Conservation (phyloP, 108 stramenopile genomes). For the Skeletonema tropicum region DNA sequence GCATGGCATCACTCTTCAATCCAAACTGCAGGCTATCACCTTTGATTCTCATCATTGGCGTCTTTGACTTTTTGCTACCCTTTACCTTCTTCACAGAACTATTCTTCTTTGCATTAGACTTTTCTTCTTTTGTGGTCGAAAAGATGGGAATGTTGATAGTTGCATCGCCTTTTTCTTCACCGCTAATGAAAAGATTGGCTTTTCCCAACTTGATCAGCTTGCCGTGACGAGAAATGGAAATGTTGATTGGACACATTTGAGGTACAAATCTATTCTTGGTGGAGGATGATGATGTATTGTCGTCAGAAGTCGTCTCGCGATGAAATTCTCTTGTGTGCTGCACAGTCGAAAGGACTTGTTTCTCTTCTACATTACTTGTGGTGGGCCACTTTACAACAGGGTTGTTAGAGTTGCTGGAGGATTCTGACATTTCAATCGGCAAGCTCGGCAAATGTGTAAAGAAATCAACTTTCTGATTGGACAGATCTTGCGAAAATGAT, state of each 20-base stretch:
- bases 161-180: slow-evolving; percentile 23
- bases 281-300: background rate
- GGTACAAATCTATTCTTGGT: slow-evolving; percentile 17
- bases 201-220: slow-evolving; percentile 17
- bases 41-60: background rate
- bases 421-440: slow-evolving; percentile 4
- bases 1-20: background rate
- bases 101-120: background rate
- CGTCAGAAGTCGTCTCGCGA: background rate
- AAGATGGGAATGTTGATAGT: slow-evolving; percentile 10
- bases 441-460: slow-evolving; percentile 39
- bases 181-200: slow-evolving; percentile 21
- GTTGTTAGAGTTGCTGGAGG: background rate
- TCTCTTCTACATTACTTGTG: background rate
- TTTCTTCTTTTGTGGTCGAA: background rate
- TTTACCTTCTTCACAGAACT: background rate
- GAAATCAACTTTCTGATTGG: slow-evolving; percentile 9
- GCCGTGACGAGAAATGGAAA: slow-evolving; percentile 29
- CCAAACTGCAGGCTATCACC: slow-evolving; percentile 1
- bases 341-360: slow-evolving; percentile 25
- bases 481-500: slow-evolving; percentile 20
- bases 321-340: slow-evolving; percentile 25
- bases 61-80: background rate
- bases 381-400: slow-evolving; percentile 20
- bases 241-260: slow-evolving; percentile 31